A percentile compares a stretch with the other conserved stretches of the same genome.
phyloP scores from a whole-genome alignment of 768 basidiomycete species.

The Gloeophyllum trabeum region DNA sequence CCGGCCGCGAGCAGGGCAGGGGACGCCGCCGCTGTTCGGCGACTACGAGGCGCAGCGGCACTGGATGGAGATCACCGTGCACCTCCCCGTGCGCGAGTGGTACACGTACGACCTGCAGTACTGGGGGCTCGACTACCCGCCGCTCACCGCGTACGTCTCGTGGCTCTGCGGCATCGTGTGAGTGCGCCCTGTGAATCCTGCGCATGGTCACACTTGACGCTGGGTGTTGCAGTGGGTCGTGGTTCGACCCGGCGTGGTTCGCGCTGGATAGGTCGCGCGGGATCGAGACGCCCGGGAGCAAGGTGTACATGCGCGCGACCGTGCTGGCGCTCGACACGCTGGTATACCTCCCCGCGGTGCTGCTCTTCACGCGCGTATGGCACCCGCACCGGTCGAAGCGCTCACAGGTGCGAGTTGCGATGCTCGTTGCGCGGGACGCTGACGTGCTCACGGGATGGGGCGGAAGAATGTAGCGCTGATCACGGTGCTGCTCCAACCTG shows the following conservation, averaged over 20 bases:
- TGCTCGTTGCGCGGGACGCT: not conserved
- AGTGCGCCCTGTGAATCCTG: constrained; percentile 16
- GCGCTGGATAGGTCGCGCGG: constrained; percentile 60
- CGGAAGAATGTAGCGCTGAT: constrained; percentile 56
- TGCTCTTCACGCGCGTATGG: constrained; percentile 57
- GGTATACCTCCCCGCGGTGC: constrained; percentile 65
- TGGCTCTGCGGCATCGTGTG: constrained; percentile 75
- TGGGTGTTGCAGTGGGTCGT: constrained; percentile 28
- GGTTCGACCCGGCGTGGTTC: constrained; percentile 55
- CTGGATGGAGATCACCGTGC: constrained; percentile 88
- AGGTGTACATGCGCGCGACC: constrained; percentile 71
- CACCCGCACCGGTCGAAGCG: constrained; percentile 59
- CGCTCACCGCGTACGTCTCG: constrained; percentile 82
- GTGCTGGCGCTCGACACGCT: constrained; percentile 61
- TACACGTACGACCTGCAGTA: constrained; percentile 83
- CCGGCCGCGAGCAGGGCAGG: constrained; percentile 34
- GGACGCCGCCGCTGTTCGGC: constrained; percentile 74
- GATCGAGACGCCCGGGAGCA: constrained; percentile 52
- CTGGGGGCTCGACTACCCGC: constrained; percentile 95
- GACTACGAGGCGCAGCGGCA: constrained; percentile 93
- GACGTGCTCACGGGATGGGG: not conserved
- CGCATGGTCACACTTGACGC: not conserved
- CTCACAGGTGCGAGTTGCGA: constrained; percentile 48
- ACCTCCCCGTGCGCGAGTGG: constrained; percentile 70
- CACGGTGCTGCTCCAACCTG: constrained; percentile 72